Percentiles rank a stretch among this genome's conserved stretches.
Evolutionary conservation across 495 filamentous ascomycete species (phyloP).

Genomic region (Xylaria curta): DNA sequence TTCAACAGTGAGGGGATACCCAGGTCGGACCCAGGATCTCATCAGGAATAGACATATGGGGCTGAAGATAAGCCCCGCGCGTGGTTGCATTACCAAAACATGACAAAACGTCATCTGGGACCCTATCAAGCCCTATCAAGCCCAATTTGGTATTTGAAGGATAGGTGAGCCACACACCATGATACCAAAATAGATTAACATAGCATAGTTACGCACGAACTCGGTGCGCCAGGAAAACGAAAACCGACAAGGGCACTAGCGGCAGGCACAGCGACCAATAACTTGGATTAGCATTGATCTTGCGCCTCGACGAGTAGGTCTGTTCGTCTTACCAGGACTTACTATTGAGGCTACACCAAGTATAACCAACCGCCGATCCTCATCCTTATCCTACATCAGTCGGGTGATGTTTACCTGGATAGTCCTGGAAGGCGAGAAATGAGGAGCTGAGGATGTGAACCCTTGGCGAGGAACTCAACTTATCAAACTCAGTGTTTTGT

Average conservation of each 20-base stretch:
- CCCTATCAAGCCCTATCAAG: too few species aligned
- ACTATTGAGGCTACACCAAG: neutral
- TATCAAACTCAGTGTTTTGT: neutral
- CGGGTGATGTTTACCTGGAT: neutral
- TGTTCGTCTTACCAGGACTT: neutral
- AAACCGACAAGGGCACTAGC: neutral
- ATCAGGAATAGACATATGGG: neutral
- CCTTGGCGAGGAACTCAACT: neutral
- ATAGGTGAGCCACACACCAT: neutral
- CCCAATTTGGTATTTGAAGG: neutral
- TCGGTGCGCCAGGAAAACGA: neutral
- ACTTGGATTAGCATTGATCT: neutral
- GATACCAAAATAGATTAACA: neutral
- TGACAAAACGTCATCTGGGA: neutral
- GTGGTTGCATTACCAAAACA: neutral
- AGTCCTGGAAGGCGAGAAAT: neutral
- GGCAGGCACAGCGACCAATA: neutral
- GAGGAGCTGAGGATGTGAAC: neutral
- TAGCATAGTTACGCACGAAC: neutral
- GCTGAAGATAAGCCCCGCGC: conserved; percentile 12
- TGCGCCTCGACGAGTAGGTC: too few species aligned
- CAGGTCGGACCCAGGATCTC: neutral
- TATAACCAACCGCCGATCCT: neutral
- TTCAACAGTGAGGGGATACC: neutral
- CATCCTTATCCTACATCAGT: neutral